phyloP scores from a whole-genome alignment of 108 stramenopile genomes.

The Chaetoceros tenuissimus region DNA sequence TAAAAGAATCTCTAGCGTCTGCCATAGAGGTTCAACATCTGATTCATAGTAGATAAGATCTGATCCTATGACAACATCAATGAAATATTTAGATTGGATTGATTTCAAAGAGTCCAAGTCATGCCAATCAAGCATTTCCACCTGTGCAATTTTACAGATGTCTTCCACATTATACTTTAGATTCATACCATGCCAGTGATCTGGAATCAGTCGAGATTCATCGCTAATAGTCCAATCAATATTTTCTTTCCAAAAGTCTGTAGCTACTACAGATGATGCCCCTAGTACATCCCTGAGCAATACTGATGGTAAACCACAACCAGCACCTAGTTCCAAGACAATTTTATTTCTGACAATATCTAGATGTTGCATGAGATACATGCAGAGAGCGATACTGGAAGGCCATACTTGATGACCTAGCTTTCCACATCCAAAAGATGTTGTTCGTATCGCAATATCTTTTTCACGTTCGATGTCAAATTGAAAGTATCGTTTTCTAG shows the following conservation, averaged over 20 bases:
- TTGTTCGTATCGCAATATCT: slow-evolving; percentile 15
- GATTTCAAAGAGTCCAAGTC: slow-evolving; percentile 5
- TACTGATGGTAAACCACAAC: slow-evolving; percentile 27
- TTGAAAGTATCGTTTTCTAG: slow-evolving; percentile 15
- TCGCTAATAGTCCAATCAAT: background rate
- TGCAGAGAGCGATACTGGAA: slow-evolving; percentile 20
- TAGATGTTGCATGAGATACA: too few relatives aligned
- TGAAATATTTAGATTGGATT: background rate
- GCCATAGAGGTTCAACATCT: slow-evolving; percentile 22
- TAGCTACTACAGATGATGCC: slow-evolving; percentile 12
- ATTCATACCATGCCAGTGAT: slow-evolving; percentile 30
- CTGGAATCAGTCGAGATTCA: slow-evolving; percentile 24
- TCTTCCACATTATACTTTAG: slow-evolving; percentile 21
- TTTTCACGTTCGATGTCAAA: slow-evolving; percentile 5
- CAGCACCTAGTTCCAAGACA: slow-evolving; percentile 28
- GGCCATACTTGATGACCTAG: slow-evolving; percentile 32
- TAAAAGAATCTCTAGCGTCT: slow-evolving; percentile 19
- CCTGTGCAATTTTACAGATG: background rate
- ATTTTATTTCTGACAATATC: too few relatives aligned
- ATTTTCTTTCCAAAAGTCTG: slow-evolving; percentile 28
- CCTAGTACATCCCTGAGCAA: slow-evolving; percentile 14
- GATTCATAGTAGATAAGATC: slow-evolving; percentile 26
- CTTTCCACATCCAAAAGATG: slow-evolving; percentile 37
- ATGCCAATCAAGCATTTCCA: slow-evolving; percentile 33
- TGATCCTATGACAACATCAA: slow-evolving; percentile 26